These are phyloP conservation scores for Ophiostoma triangulosporum DNA, from an alignment of 2,329 filamentous ascomycete species.

Conservation along the genomic window DNA sequence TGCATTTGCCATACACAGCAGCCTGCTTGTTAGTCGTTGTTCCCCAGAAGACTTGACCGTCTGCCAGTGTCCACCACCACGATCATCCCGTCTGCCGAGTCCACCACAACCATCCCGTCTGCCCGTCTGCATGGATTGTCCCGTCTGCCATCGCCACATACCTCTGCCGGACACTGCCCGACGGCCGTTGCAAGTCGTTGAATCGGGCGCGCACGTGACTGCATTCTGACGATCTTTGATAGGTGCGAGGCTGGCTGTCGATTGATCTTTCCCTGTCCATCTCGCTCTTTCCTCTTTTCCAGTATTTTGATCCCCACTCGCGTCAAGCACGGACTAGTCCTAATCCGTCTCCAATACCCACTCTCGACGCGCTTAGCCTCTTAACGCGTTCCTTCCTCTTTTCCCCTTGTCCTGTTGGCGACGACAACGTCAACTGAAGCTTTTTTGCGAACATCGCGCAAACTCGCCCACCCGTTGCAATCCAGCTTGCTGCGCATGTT, in stretches of 20 bases:
- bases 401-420: not conserved
- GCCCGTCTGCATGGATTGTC: too few species aligned
- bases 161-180: conserved; percentile 42
- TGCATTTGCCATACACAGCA: conserved; percentile 77
- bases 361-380: conserved; percentile 11
- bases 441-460: conserved; percentile 8
- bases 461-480: not conserved
- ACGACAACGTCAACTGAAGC: not conserved
- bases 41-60: not conserved
- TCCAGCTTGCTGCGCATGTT: not conserved
- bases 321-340: conserved; percentile 5
- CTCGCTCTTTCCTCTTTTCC: conserved; percentile 1
- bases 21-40: conserved; percentile 39
- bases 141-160: conserved; percentile 15
- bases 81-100: too few species aligned
- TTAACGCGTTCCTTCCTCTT: conserved; percentile 11
- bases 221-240: conserved; percentile 17
- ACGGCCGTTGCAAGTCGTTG: conserved; percentile 41
- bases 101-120: too few species aligned
- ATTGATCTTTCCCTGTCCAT: not conserved
- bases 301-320: too few species aligned
- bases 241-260: not conserved
- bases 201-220: conserved; percentile 33
- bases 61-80: too few species aligned
- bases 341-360: not conserved